Evolutionary conservation across 2,329 filamentous ascomycete genomes (phyloP).

Genomic region (Fusarium foetens): DNA sequence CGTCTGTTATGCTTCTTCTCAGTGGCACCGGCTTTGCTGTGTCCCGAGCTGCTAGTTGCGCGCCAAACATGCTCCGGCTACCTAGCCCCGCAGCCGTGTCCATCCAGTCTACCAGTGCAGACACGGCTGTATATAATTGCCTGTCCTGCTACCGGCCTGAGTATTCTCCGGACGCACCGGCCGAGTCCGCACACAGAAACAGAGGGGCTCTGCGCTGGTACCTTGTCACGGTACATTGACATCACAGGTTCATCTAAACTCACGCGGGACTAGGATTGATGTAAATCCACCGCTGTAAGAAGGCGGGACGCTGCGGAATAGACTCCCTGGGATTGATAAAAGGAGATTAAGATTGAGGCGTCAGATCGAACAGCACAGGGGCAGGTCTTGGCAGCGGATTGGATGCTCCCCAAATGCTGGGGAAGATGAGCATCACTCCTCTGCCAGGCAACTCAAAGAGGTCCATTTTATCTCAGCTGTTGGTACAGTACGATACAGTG

Average conservation of each 20-base stretch:
- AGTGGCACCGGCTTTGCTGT: slow-evolving; percentile 41
- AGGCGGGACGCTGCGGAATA: slow-evolving; percentile 20
- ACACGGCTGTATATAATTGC: slow-evolving; percentile 19
- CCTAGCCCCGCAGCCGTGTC: slow-evolving; percentile 27
- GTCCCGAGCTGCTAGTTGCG: slow-evolving; percentile 39
- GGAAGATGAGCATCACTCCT: slow-evolving; percentile 19
- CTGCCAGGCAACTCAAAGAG: slow-evolving; percentile 5
- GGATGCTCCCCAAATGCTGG: slow-evolving; percentile 18
- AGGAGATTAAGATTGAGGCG: slow-evolving; percentile 6
- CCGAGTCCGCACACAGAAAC: slow-evolving; percentile 22
- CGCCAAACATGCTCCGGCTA: slow-evolving; percentile 36
- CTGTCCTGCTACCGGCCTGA: slow-evolving; percentile 26
- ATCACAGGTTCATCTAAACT: slow-evolving; percentile 16
- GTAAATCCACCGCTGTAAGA: background rate
- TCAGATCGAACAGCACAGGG: slow-evolving; percentile 18
- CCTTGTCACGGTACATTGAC: slow-evolving; percentile 1
- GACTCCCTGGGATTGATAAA: slow-evolving; percentile 1
- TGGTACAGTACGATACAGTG: slow-evolving; percentile 5
- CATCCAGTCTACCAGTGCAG: slow-evolving; percentile 8
- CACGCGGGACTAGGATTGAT: slow-evolving; percentile 5
- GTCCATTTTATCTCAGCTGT: slow-evolving; percentile 18
- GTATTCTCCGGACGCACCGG: slow-evolving; percentile 37
- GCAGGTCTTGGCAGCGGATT: slow-evolving; percentile 22
- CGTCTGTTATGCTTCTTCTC: slow-evolving; percentile 40
- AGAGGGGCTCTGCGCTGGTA: slow-evolving; percentile 17